These are phyloP conservation scores for Ensete ventricosum DNA, from an alignment of 176 grass and related monocot genomes.

Conservation along the genomic window DNA sequence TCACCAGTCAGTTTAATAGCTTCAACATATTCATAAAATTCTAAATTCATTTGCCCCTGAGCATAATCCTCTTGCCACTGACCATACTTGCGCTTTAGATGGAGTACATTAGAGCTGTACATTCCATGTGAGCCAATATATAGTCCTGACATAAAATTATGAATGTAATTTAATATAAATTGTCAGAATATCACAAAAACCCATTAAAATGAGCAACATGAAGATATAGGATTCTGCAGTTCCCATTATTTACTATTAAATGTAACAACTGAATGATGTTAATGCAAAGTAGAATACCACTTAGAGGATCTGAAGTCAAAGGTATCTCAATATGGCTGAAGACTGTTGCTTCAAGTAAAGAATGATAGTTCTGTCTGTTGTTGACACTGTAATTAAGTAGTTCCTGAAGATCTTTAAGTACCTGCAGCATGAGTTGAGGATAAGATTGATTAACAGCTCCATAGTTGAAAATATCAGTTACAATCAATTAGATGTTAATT, in stretches of 20 bases:
- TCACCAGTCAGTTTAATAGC: slow-evolving; percentile 74
- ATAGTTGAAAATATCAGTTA: neutral
- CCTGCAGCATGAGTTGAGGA: slow-evolving; percentile 24
- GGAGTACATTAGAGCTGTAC: slow-evolving; percentile 59
- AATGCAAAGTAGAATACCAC: slow-evolving; percentile 29
- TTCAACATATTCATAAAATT: slow-evolving; percentile 97
- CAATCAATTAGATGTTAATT: neutral
- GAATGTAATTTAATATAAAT: slow-evolving; percentile 20
- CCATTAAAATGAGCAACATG: slow-evolving; percentile 9
- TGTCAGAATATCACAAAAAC: slow-evolving; percentile 5
- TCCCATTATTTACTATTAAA: neutral
- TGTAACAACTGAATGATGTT: neutral
- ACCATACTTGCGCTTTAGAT: slow-evolving; percentile 85
- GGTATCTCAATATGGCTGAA: slow-evolving; percentile 72
- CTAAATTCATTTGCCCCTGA: slow-evolving; percentile 42
- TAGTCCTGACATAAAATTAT: slow-evolving; percentile 42
- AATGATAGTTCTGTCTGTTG: slow-evolving; percentile 23
- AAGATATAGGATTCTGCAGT: neutral
- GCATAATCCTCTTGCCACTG: slow-evolving; percentile 69
- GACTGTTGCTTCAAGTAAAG: slow-evolving; percentile 48
- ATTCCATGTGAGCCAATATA: slow-evolving; percentile 66
- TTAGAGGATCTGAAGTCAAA: slow-evolving; percentile 72
- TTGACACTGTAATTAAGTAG: slow-evolving; percentile 47
- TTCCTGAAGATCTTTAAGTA: slow-evolving; percentile 54
- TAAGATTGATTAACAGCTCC: neutral